Evolutionary conservation across 2,329 filamentous ascomycete genomes (phyloP), one percentile per base, ranked within the genome.

Genomic region (Geosmithia putterillii): DNA sequence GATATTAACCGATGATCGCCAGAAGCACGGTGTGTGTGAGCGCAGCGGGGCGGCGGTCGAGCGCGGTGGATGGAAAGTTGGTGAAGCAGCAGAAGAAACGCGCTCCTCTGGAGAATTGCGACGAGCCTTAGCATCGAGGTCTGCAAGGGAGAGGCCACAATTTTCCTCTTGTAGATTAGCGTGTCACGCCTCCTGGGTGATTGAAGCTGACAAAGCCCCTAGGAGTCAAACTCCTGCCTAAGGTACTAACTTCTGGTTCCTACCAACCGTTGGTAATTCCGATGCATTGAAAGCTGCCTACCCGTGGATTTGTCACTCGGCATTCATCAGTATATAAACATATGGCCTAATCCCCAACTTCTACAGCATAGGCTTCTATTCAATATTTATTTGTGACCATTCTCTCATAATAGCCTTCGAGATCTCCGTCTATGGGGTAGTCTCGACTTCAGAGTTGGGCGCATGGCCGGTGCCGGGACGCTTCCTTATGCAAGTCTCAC

Each of bases 31-130:
- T 32, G 28, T n/a, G n/a, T 32, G 28, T 6, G 5, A 32, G 28
- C 10, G 28, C 10, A 14, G 28, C 4, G 37, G 37, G 41, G 18
- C 17, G 32, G 3, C 7, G 41, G 20, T 42, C 20, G 40, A 20
- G 22, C 23, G 41, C 35, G 32, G 32, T 42, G 12, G 18, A 41
- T 41, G 40, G 40, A 41, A 18, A 28, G 40, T 17, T 37, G 39
- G 15, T 41, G 39, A 28, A 41, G 39, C 39, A 25, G 39, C 22
- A 41, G 22, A n/a, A 41, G 40, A 41, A 42, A 42, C 41, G 41
- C 41, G 41, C 19, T 42, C 28, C 32, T n/a, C 32, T n/a, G 21
- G 23, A 42, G 41, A 42, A 42, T 37, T 42, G 41, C 32, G 41
- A 36, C 41, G 17, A 32, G 41, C 32, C n/a, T 42, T 38, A 10